phyloP scores from a whole-genome alignment of 2,329 filamentous ascomycete species.

The Alternaria dauci region DNA sequence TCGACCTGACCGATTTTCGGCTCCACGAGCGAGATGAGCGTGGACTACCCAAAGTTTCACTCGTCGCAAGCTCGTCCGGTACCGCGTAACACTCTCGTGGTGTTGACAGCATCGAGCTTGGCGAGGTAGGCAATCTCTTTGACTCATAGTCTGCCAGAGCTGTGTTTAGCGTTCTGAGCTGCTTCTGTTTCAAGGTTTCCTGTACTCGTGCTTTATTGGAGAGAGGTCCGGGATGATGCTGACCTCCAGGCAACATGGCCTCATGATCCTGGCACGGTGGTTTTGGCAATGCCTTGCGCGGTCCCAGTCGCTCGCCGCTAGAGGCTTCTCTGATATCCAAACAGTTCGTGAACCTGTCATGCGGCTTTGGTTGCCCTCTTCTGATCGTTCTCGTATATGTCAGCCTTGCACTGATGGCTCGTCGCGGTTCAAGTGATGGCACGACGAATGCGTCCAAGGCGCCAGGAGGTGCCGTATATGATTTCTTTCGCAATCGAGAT shows the following conservation, averaged over 20 bases:
- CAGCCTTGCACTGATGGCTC: slow-evolving; percentile 39
- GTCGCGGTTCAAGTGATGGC: slow-evolving; percentile 32
- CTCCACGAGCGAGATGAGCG: slow-evolving; percentile 11
- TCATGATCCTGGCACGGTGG: slow-evolving; percentile 1
- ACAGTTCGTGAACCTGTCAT: not conserved
- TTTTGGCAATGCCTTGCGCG: slow-evolving; percentile 6
- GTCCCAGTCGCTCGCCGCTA: slow-evolving; percentile 7
- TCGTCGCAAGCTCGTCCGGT: slow-evolving; percentile 10
- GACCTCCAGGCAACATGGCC: slow-evolving; percentile 2
- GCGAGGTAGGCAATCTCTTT: slow-evolving; percentile 30
- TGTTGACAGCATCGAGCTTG: slow-evolving; percentile 40
- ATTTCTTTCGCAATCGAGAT: slow-evolving; percentile 28
- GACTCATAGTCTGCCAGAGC: slow-evolving; percentile 28
- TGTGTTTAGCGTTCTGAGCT: slow-evolving; percentile 34
- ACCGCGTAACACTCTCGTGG: slow-evolving; percentile 42
- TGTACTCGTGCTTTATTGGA: slow-evolving; percentile 32
- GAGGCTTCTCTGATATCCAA: slow-evolving; percentile 7
- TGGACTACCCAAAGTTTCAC: slow-evolving; percentile 18
- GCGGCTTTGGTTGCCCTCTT: slow-evolving; percentile 8
- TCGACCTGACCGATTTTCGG: slow-evolving; percentile 20
- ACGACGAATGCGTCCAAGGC: slow-evolving; percentile 11
- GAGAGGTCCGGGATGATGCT: slow-evolving; percentile 20
- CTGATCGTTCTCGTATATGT: slow-evolving; percentile 8
- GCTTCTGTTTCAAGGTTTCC: slow-evolving; percentile 31
- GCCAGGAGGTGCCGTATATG: slow-evolving; percentile 33